A percentile compares a stretch with the other conserved stretches of the same genome.
Conservation (phyloP, 202 grass and related monocot genomes). For the Dendrocalamus latiflorus region DNA sequence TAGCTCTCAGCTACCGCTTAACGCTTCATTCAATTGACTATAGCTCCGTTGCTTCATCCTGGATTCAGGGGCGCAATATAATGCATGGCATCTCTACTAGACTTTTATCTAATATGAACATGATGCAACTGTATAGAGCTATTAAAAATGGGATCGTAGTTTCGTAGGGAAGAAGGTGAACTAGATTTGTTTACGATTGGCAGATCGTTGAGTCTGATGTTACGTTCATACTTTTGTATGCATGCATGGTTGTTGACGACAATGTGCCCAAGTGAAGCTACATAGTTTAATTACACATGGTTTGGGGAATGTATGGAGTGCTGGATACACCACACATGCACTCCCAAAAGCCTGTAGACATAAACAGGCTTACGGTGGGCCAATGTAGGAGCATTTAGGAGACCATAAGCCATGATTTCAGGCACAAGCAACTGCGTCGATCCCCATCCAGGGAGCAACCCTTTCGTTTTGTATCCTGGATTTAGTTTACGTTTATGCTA, state of each 20-base stretch:
- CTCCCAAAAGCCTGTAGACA: not conserved
- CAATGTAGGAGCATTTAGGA: not conserved
- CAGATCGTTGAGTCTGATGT: not conserved
- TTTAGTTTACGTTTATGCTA: too few relatives aligned
- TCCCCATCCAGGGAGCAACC: not conserved
- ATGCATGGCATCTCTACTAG: not conserved
- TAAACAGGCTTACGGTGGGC: not conserved
- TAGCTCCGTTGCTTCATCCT: not conserved
- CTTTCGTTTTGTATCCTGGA: not conserved
- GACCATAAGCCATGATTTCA: constrained; percentile 11
- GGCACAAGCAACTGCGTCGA: constrained; percentile 2
- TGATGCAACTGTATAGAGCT: not conserved
- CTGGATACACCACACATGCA: not conserved
- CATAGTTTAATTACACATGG: not conserved
- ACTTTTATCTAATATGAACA: not conserved
- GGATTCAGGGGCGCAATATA: not conserved
- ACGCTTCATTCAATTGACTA: too few relatives aligned
- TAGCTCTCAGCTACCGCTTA: not conserved
- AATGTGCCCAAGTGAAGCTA: not conserved
- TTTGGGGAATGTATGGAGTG: not conserved
- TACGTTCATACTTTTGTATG: not conserved
- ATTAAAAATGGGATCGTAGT: not conserved
- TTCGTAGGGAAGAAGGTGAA: not conserved
- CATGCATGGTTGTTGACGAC: not conserved
- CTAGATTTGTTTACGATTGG: not conserved